Evolutionary conservation across 768 basidiomycete genomes (phyloP).

Genomic region (Pisolithus microcarpus): DNA sequence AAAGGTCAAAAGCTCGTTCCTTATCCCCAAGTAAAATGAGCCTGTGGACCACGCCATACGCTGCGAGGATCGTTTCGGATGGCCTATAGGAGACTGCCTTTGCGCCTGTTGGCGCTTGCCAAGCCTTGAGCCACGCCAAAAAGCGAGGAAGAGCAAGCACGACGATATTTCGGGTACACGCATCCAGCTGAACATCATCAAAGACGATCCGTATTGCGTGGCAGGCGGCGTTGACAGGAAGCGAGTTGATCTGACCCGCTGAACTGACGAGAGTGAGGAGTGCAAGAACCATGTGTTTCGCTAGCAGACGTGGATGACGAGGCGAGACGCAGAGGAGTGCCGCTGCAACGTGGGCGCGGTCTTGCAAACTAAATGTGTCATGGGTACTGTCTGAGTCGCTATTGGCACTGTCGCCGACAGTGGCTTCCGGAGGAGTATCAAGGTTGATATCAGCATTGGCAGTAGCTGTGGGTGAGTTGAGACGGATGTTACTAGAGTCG

Average conservation of each 20-base stretch:
- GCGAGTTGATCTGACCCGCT: constrained; percentile 2
- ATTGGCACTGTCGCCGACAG: neutral
- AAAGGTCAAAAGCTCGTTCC: constrained; percentile 37
- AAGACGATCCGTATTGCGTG: constrained; percentile 19
- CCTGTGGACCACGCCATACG: constrained; percentile 39
- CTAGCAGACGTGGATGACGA: constrained; percentile 11
- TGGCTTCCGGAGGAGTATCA: neutral
- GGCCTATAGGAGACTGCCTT: constrained; percentile 32
- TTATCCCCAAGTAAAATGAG: constrained; percentile 32
- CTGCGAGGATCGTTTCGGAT: constrained; percentile 28
- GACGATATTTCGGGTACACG: constrained; percentile 17
- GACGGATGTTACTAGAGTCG: neutral
- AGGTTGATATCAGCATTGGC: neutral
- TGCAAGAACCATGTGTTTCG: constrained; percentile 18
- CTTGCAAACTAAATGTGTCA: constrained; percentile 9
- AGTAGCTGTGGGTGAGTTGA: neutral
- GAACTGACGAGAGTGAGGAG: constrained; percentile 13
- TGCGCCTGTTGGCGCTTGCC: constrained; percentile 22
- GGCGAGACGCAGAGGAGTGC: constrained; percentile 20
- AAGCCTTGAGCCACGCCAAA: constrained; percentile 17
- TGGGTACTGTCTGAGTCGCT: neutral
- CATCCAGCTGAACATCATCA: constrained; percentile 8
- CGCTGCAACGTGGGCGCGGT: constrained; percentile 20
- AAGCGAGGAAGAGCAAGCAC: constrained; percentile 28
- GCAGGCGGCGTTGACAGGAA: constrained; percentile 4